Base-by-base conservation (phyloP, 345 rosid species). In the Gossypium ekmanianum region DNA sequence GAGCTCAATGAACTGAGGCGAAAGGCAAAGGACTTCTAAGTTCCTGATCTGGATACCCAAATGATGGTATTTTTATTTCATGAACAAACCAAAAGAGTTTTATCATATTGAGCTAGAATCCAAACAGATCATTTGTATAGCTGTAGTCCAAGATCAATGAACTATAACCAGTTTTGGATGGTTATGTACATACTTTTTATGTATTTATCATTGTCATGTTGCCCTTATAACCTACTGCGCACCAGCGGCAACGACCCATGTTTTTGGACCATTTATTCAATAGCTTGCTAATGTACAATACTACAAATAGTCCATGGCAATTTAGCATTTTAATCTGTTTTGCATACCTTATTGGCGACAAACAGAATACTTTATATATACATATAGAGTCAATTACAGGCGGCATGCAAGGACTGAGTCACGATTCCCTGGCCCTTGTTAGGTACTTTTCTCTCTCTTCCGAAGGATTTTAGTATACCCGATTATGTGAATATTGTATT, bases 1-100 rank as follows among this genome's bases (percentile, higher is more conserved):
- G 92, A 91, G 80, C 88, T 91, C 44, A 88, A 88, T 27, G 91
- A 91, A 69, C 62, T 89, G 79, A 84, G 92, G 75, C 90, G 75
- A 75, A 81, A 74, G 75, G 76, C 87, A 61, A 84, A 81, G 78
- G 90, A 87, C 24, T 77, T 81, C 45, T 87, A 59, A 68, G n/a
- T 63, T 65, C 39, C 41, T 22, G n/a, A 47, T 51, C 18, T 18
- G 17, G 39, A 14, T 39, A 12, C 50, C 17, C 47, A 29, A 71
- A 71, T 69, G 39, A 41, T 8, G 10, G 74, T 41, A 54, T 18
- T 54, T 34, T 8, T 20, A 67, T 47, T 61, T 44, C 34, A 51
- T 11, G 73, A 39, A 12, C 43, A 24, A 70, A 43, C 41, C 55
- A 51, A 64, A n/a, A 7, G 45, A 20, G 27, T 47, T 8, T 50